Evolutionary conservation across 495 filamentous ascomycete genomes (phyloP).

Genomic region (Penicillium soppii): DNA sequence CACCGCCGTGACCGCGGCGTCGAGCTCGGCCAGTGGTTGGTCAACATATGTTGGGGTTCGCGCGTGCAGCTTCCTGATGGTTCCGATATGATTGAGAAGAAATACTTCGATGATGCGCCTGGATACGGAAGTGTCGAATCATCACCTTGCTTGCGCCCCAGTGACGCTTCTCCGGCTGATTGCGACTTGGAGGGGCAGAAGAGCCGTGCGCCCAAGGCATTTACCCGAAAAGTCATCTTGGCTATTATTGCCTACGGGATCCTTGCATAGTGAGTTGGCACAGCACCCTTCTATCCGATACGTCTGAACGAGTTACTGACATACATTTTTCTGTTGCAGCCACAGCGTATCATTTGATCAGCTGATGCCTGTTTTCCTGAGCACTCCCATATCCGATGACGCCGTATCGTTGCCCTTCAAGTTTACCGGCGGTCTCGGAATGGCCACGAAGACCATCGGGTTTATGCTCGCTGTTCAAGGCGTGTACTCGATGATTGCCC

Average conservation of each 20-base stretch:
- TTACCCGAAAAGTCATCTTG: constrained; percentile 77
- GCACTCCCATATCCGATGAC: constrained; percentile 60
- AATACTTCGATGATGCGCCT: constrained; percentile 56
- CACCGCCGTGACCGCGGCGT: constrained; percentile 70
- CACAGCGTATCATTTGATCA: constrained; percentile 93
- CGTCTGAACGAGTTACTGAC: constrained; percentile 23
- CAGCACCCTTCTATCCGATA: constrained; percentile 1
- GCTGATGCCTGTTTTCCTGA: constrained; percentile 87
- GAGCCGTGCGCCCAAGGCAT: constrained; percentile 50
- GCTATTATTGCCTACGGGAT: constrained; percentile 90
- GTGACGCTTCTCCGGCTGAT: constrained; percentile 29
- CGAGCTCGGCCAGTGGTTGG: constrained; percentile 73
- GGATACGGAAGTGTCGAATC: constrained; percentile 65
- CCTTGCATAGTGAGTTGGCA: constrained; percentile 81
- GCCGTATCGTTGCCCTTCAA: constrained; percentile 72
- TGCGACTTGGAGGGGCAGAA: constrained; percentile 50
- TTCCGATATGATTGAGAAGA: constrained; percentile 41
- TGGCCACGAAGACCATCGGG: constrained; percentile 79
- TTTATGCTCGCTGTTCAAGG: constrained; percentile 86
- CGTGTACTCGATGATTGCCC: constrained; percentile 81
- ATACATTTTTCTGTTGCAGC: constrained; percentile 47
- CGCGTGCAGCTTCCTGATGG: constrained; percentile 35
- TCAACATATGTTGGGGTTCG: constrained; percentile 48
- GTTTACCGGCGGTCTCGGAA: constrained; percentile 82
- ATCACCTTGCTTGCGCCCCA: constrained; percentile 57